Conservation (phyloP, 129 eudicot genomes). For the Arctium lappa region DNA sequence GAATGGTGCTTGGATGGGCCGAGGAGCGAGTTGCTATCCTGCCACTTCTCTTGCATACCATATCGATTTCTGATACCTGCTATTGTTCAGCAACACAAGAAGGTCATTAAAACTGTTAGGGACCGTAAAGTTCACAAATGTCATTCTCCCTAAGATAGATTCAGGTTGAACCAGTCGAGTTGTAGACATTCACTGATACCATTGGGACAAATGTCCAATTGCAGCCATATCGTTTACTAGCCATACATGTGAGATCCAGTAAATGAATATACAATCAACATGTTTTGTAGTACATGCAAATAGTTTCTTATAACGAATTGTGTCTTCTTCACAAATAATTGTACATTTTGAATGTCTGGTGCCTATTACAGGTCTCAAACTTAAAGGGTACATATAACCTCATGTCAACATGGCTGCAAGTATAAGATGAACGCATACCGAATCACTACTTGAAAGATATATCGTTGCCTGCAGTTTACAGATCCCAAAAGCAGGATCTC, state of each 20-base stretch:
- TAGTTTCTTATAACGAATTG: not conserved
- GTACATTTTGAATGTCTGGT: not conserved
- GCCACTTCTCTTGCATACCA: not conserved
- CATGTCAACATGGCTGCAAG: not conserved
- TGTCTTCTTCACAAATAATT: not conserved
- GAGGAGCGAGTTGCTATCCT: not conserved
- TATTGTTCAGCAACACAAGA: not conserved
- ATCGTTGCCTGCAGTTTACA: not conserved
- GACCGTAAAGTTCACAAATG: too few species aligned
- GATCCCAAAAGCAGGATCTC: not conserved
- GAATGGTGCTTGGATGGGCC: not conserved
- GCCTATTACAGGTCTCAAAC: not conserved
- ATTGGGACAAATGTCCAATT: not conserved
- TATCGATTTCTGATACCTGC: not conserved
- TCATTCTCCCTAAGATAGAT: too few species aligned
- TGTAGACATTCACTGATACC: not conserved
- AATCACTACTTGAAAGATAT: not conserved
- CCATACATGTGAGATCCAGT: not conserved
- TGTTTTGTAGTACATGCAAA: not conserved
- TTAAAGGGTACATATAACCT: not conserved
- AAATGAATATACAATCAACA: not conserved
- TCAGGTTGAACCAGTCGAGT: too few species aligned
- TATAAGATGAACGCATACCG: not conserved
- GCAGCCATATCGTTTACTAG: not conserved
- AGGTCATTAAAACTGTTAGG: too few species aligned